A percentile compares a stretch with the other conserved stretches of the same genome.
Evolutionary conservation across 305 asterid genomes (phyloP).

Genomic region (Solanum chacoense): DNA sequence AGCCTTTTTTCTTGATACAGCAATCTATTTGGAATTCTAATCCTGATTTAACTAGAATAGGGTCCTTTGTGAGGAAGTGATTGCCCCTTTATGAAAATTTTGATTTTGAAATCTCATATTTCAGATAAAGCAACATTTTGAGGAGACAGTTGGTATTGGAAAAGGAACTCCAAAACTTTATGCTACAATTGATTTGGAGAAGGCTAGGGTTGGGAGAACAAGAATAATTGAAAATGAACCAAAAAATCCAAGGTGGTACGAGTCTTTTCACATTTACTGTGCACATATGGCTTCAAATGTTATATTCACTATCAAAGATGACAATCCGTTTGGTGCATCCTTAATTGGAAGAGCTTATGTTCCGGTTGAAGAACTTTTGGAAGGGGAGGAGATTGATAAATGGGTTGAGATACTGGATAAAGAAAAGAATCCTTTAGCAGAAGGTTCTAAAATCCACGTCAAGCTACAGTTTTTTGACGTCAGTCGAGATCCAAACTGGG

Average conservation of each 20-base stretch:
- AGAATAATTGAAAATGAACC: slow-evolving; percentile 35
- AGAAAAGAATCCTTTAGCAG: slow-evolving; percentile 36
- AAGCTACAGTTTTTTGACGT: slow-evolving; percentile 52
- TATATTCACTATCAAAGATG: slow-evolving; percentile 66
- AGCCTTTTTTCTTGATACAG: background rate
- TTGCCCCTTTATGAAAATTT: background rate
- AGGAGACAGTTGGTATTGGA: slow-evolving; percentile 52
- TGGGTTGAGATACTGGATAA: slow-evolving; percentile 61
- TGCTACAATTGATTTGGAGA: slow-evolving; percentile 64
- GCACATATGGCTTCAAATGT: slow-evolving; percentile 64
- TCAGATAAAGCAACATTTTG: slow-evolving; percentile 54
- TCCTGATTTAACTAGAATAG: background rate
- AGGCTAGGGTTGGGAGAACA: slow-evolving; percentile 73
- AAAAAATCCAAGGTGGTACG: slow-evolving; percentile 54
- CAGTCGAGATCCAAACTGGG: slow-evolving; percentile 47
- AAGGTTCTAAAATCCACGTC: slow-evolving; percentile 68
- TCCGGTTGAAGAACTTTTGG: slow-evolving; percentile 41
- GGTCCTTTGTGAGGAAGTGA: background rate
- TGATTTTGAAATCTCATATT: background rate
- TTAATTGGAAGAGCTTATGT: slow-evolving; percentile 72
- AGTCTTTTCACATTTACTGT: slow-evolving; percentile 81
- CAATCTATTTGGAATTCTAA: background rate
- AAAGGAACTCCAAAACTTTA: slow-evolving; percentile 47
- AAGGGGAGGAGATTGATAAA: slow-evolving; percentile 50
- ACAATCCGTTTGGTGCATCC: slow-evolving; percentile 64